Evolutionary conservation across 2,329 filamentous ascomycete genomes (phyloP).

Genomic region (Ilyonectria mors-panacis): DNA sequence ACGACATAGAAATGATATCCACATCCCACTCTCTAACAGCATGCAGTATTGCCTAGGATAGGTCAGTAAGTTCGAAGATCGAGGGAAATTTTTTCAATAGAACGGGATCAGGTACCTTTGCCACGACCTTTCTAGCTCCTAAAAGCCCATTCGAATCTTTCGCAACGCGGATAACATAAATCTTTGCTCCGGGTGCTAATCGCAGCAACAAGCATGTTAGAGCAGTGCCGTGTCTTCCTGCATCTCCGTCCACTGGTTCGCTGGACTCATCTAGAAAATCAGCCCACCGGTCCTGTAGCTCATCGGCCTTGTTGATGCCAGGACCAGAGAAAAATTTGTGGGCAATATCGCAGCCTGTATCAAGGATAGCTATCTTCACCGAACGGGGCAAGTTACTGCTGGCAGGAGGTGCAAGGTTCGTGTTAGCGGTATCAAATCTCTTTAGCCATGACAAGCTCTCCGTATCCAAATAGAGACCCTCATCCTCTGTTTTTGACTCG

Average conservation of each 20-base stretch:
- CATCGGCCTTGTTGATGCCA: background rate
- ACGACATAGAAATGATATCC: slow-evolving; percentile 4
- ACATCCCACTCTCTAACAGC: background rate
- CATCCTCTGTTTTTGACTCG: too few species aligned
- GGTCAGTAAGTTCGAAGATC: background rate
- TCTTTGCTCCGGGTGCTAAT: background rate
- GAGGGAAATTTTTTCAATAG: too few species aligned
- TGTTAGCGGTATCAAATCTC: too few species aligned
- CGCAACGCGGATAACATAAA: background rate
- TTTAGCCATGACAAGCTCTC: too few species aligned
- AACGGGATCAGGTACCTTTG: background rate
- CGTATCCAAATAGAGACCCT: too few species aligned
- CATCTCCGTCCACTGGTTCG: background rate
- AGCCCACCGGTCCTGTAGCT: background rate
- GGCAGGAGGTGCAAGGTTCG: too few species aligned
- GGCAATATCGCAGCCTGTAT: slow-evolving; percentile 3
- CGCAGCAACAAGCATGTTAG: background rate
- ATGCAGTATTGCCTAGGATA: background rate
- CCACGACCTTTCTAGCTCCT: background rate
- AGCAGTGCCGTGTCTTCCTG: background rate
- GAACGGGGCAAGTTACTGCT: too few species aligned
- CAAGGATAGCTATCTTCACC: background rate
- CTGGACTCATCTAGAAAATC: background rate
- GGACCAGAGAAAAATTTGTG: background rate
- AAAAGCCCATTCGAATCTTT: background rate